Base-by-base conservation (phyloP, 345 rosid species). In the Clausena lansium region DNA sequence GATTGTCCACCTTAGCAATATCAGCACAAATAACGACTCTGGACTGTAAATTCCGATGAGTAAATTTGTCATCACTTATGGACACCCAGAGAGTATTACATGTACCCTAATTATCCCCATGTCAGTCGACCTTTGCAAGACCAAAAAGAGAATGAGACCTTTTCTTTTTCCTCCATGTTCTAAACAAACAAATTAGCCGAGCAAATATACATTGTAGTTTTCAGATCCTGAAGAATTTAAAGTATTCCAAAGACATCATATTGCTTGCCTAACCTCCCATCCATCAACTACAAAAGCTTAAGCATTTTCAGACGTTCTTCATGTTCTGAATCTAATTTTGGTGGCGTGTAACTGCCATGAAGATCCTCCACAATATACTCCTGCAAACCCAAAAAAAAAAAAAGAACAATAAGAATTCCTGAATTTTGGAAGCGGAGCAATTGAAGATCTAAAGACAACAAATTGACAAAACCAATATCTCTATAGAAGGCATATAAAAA, bases 281-380 rank as follows among this genome's bases (percentile, higher is more conserved):
- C 59, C 50, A 35, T 71, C 35, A 65, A 36, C 77, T 86, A 94
- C 85, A 94, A 83, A 78, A 96, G 98, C 83, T 94, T 96, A 52
- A 94, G 86, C 91, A 86, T 84, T 81, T 88, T 91, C 78, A 94
- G 76, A 59, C 91, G 88, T 74, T 76, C 93, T 88, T 92, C 93
- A 1, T 94, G 97, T 76, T 88, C 95, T 22, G 93, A 63, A 83
- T 92, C 97, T 79, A 96, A 84, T 82, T 94, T 96, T 15, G 95
- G 92, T 32, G 95, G 97, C 38, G 83, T 71, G 74, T 96, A 96
- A 79, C 86, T 88, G 69, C 98, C 97, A 9, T 90, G 92, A 52
- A 96, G 98, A 85, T 96, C 98, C 77, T 94, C 97, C 74, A 94
- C 97, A 33, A 96, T 73, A 80, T 94, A 96, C 79, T 92, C 99